These are phyloP conservation scores for Rhododendron williamsianum DNA, from an alignment of 148 eudicot genomes.

Conservation along the genomic window DNA sequence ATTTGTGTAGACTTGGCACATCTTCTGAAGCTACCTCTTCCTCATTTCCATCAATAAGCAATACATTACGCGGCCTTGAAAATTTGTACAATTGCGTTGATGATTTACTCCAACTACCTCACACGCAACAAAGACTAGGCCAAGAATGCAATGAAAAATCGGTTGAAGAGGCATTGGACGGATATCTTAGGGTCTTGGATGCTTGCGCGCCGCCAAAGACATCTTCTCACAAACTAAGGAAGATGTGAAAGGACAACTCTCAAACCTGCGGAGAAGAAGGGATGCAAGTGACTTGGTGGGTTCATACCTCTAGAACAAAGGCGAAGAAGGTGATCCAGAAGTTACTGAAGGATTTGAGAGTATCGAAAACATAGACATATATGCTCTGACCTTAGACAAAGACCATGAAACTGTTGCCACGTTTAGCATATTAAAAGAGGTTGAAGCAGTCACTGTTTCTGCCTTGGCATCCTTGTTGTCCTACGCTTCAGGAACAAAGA, in stretches of 20 bases:
- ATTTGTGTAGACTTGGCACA: slow-evolving; percentile 17
- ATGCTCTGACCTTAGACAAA: too few relatives aligned
- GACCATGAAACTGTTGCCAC: too few relatives aligned
- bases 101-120: background rate
- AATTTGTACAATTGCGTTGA: slow-evolving; percentile 17
- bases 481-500: slow-evolving; percentile 3
- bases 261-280: slow-evolving; percentile 14
- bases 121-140: slow-evolving; percentile 16
- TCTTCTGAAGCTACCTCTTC: slow-evolving; percentile 29
- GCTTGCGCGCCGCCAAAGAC: slow-evolving; percentile 16
- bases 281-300: background rate
- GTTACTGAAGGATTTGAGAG: slow-evolving; percentile 6
- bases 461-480: slow-evolving; percentile 17
- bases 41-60: slow-evolving; percentile 31
- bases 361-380: background rate
- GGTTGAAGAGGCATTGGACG: slow-evolving; percentile 20
- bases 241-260: slow-evolving; percentile 13
- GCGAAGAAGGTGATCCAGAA: slow-evolving; percentile 11
- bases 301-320: slow-evolving; percentile 17
- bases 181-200: slow-evolving; percentile 24
- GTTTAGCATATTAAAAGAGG: slow-evolving; percentile 8
- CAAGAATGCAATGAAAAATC: background rate
- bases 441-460: slow-evolving; percentile 14
- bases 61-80: slow-evolving; percentile 16
- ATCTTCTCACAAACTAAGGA: slow-evolving; percentile 19